Evolutionary conservation across 345 rosid genomes (phyloP).

Genomic region (Erucastrum elatum): DNA sequence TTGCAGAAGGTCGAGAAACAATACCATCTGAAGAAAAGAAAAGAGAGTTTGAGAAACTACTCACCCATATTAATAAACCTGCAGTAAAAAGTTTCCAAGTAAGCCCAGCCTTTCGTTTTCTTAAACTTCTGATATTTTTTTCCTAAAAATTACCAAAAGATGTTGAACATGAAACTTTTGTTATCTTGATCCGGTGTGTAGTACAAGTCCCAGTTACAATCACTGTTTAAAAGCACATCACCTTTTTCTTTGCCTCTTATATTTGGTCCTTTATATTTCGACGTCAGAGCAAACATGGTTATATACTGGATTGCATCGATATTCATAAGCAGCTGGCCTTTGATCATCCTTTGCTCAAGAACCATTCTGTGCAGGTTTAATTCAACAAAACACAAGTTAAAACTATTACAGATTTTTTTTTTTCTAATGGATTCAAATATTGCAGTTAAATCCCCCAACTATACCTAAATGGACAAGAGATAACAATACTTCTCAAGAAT

Average conservation of each 20-base stretch:
- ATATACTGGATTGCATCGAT: conserved; percentile 36
- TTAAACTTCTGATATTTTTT: background rate
- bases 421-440: background rate
- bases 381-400: background rate
- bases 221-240: background rate
- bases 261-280: background rate
- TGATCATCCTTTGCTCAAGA: conserved; percentile 33
- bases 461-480: conserved; percentile 25
- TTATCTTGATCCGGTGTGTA: background rate
- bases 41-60: background rate
- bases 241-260: background rate
- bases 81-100: conserved; percentile 26
- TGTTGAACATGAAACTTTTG: background rate
- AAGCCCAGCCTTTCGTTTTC: background rate
- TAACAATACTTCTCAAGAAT: conserved; percentile 7
- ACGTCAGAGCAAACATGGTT: conserved; percentile 28
- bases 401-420: background rate
- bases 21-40: background rate
- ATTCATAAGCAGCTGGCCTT: conserved; percentile 36
- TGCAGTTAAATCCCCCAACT: conserved; percentile 29
- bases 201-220: background rate
- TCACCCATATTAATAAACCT: background rate
- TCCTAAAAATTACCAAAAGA: background rate
- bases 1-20: conserved; percentile 3
- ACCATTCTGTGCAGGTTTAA: conserved; percentile 29